Percentiles rank a stretch among this genome's conserved stretches.
Evolutionary conservation across 2,329 filamentous ascomycete species (phyloP).

Genomic region (Alternaria rosae): DNA sequence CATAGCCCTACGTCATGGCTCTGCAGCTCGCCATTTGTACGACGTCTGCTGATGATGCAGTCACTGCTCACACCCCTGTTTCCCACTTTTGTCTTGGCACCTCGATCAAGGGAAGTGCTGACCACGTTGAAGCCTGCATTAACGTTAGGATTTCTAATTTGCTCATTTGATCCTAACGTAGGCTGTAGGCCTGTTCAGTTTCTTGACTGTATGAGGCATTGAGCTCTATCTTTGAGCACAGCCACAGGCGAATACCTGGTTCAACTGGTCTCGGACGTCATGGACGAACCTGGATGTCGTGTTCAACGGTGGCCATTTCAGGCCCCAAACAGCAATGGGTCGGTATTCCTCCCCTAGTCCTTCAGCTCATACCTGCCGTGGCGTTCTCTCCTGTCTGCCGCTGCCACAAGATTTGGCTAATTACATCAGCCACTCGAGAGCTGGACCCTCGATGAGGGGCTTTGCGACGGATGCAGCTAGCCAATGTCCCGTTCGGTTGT

Average conservation of each 20-base stretch:
- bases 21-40: no score
- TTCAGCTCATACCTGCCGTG: conserved; percentile 11
- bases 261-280: conserved; percentile 18
- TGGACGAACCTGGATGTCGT: conserved; percentile 4
- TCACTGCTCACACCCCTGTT: conserved; percentile 25
- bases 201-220: conserved; percentile 1
- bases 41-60: no score
- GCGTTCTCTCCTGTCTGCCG: conserved; percentile 9
- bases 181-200: background rate
- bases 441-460: conserved; percentile 7
- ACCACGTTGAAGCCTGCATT: background rate
- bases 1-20: conserved; percentile 30
- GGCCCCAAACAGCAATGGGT: conserved; percentile 6
- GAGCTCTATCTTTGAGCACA: conserved; percentile 20
- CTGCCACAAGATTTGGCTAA: conserved; percentile 27
- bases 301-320: conserved; percentile 1
- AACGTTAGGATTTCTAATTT: background rate
- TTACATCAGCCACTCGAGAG: conserved; percentile 16
- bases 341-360: conserved; percentile 10
- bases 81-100: conserved; percentile 5
- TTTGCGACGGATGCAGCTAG: conserved; percentile 16
- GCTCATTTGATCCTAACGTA: background rate
- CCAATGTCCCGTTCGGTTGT: conserved; percentile 10
- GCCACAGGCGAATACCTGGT: conserved; percentile 15
- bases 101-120: background rate